A percentile compares a stretch with the other conserved stretches of the same genome.
phyloP scores from a whole-genome alignment of 805 yeast species.

The Metschnikowia borealis region DNA sequence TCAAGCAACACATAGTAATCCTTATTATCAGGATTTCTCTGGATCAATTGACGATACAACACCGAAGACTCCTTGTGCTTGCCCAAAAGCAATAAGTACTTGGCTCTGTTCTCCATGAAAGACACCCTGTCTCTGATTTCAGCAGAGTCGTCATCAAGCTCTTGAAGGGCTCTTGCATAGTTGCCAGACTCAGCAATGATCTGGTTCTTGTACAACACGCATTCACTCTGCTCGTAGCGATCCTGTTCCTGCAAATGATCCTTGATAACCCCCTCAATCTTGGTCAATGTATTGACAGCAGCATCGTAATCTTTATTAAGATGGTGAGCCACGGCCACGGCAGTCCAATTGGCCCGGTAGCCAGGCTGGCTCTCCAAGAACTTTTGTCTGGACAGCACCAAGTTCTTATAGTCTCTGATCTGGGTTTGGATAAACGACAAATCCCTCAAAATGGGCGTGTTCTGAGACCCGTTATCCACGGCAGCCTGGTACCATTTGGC shows the following conservation, averaged over 20 bases:
- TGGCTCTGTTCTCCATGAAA: conserved; percentile 63
- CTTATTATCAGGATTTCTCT: conserved; percentile 80
- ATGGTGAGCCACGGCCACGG: conserved; percentile 80
- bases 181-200: conserved; percentile 63
- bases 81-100: conserved; percentile 56
- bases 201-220: conserved; percentile 66
- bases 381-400: conserved; percentile 59
- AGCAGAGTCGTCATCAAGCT: conserved; percentile 49
- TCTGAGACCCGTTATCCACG: conserved; percentile 70
- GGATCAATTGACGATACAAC: conserved; percentile 63
- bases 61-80: conserved; percentile 60
- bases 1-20: conserved; percentile 67
- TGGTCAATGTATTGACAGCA: conserved; percentile 67
- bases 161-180: conserved; percentile 57
- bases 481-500: conserved; percentile 75
- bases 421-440: conserved; percentile 77
- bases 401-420: conserved; percentile 62
- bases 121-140: conserved; percentile 54
- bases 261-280: conserved; percentile 70
- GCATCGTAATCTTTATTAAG: conserved; percentile 61
- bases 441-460: conserved; percentile 77
- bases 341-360: conserved; percentile 87
- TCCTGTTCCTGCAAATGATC: conserved; percentile 57
- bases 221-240: conserved; percentile 75
- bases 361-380: conserved; percentile 75